These are phyloP conservation scores for Dendrobium officinale DNA, from an alignment of 106 monocot genomes.

Conservation along the genomic window DNA sequence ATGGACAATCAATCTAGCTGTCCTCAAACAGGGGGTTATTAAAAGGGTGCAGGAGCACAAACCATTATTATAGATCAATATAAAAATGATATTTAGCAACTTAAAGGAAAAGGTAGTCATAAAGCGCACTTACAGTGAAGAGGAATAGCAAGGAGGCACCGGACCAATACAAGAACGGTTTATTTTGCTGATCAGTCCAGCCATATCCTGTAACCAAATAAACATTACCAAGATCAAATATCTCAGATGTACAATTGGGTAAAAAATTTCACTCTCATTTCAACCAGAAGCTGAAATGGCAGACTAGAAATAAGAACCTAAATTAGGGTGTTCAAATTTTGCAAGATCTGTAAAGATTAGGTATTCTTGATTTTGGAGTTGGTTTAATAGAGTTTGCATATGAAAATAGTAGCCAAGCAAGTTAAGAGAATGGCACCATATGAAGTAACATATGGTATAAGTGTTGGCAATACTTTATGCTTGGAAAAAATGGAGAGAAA, in stretches of 20 bases:
- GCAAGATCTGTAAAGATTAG: too few species aligned
- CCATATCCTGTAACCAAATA: conserved; percentile 85
- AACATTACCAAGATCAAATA: background rate
- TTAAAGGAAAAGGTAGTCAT: background rate
- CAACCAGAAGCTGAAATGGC: background rate
- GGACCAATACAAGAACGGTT: conserved; percentile 94
- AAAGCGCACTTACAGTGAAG: conserved; percentile 60
- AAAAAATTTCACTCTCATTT: background rate
- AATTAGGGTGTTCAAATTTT: too few species aligned
- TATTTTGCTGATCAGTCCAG: conserved; percentile 96
- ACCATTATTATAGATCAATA: background rate
- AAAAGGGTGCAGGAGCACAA: background rate
- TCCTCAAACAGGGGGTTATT: background rate
- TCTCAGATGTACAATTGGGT: background rate
- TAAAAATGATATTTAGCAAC: background rate
- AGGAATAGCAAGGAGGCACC: conserved; percentile 79
- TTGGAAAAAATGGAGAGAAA: too few species aligned
- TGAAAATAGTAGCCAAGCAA: too few species aligned
- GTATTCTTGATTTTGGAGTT: too few species aligned
- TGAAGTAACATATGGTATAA: too few species aligned
- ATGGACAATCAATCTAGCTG: background rate
- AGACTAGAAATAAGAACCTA: background rate
- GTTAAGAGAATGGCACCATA: too few species aligned
- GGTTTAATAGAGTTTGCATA: too few species aligned
- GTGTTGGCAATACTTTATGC: too few species aligned